These are phyloP conservation scores for Pyracantha coccinea DNA, from an alignment of 331 rosid genomes.

Conservation along the genomic window DNA sequence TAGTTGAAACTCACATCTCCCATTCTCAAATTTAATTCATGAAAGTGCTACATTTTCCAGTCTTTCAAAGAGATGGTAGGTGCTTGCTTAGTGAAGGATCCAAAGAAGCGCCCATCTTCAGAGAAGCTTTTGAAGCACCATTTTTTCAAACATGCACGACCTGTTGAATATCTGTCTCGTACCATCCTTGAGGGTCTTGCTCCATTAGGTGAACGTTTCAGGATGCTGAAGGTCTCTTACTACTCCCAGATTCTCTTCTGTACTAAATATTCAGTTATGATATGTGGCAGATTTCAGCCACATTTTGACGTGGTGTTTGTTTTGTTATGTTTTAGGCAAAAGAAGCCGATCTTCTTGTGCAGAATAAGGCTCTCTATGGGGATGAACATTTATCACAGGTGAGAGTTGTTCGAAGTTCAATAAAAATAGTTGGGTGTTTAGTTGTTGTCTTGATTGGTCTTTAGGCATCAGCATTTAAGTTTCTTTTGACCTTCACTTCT, in stretches of 20 bases:
- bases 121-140: slow-evolving; percentile 91
- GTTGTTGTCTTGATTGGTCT: neutral
- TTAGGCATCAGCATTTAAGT: neutral
- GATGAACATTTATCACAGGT: slow-evolving; percentile 96
- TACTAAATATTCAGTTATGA: slow-evolving; percentile 2
- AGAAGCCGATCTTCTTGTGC: slow-evolving; percentile 87
- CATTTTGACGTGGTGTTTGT: neutral
- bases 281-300: slow-evolving; percentile 1
- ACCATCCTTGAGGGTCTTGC: slow-evolving; percentile 74
- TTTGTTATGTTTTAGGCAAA: slow-evolving; percentile 45
- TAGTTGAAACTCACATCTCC: slow-evolving; percentile 22
- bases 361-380: slow-evolving; percentile 78
- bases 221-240: slow-evolving; percentile 64
- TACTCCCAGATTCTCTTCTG: slow-evolving; percentile 15
- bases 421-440: neutral
- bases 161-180: slow-evolving; percentile 53
- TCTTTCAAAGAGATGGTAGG: slow-evolving; percentile 92
- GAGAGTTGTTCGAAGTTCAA: slow-evolving; percentile 3
- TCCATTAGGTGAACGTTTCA: slow-evolving; percentile 90
- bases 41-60: slow-evolving; percentile 43
- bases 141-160: slow-evolving; percentile 76
- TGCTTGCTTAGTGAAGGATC: slow-evolving; percentile 96
- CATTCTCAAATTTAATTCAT: slow-evolving; percentile 16
- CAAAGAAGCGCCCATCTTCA: slow-evolving; percentile 91
- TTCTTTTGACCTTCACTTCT: neutral